Evolutionary conservation across 495 filamentous ascomycete genomes (phyloP).

Genomic region (Penicillium macrosclerotiorum): DNA sequence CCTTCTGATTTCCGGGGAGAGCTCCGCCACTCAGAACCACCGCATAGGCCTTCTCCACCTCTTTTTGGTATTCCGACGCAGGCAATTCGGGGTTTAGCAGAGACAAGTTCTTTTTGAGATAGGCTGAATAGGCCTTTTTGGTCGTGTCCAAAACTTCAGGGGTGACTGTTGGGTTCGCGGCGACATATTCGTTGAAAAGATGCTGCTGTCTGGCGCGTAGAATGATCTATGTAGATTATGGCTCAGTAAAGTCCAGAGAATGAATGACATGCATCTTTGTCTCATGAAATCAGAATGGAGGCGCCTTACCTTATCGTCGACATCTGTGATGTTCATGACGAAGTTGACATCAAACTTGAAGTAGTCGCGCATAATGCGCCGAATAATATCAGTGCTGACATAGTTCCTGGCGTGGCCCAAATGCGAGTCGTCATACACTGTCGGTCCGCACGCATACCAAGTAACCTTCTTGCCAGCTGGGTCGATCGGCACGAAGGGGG

Average conservation of each 20-base stretch:
- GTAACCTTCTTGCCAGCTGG: constrained; percentile 63
- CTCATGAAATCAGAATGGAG: background rate
- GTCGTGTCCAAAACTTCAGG: constrained; percentile 54
- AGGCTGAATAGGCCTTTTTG: constrained; percentile 65
- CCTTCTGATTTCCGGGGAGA: constrained; percentile 59
- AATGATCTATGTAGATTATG: constrained; percentile 61
- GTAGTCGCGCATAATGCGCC: constrained; percentile 81
- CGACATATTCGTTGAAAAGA: constrained; percentile 58
- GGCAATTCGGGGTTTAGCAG: constrained; percentile 46
- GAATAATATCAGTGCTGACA: constrained; percentile 89
- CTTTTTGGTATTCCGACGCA: constrained; percentile 47
- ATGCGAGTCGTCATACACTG: constrained; percentile 89
- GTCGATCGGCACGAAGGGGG: constrained; percentile 73
- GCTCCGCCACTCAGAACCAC: constrained; percentile 50
- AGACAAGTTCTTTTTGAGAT: constrained; percentile 75
- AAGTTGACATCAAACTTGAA: constrained; percentile 84
- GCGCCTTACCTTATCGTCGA: constrained; percentile 77
- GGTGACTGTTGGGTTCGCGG: constrained; percentile 45
- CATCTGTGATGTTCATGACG: constrained; percentile 95
- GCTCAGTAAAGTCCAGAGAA: constrained; percentile 4
- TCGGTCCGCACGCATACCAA: constrained; percentile 92
- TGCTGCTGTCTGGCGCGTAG: constrained; percentile 76
- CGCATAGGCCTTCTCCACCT: constrained; percentile 61
- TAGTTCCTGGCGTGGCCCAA: constrained; percentile 92
- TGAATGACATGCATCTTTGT: too few relatives aligned